A percentile compares a stretch with the other conserved stretches of the same genome.
Evolutionary conservation across 2,329 filamentous ascomycete species (phyloP).

Genomic region (Arachnomyces sp.): DNA sequence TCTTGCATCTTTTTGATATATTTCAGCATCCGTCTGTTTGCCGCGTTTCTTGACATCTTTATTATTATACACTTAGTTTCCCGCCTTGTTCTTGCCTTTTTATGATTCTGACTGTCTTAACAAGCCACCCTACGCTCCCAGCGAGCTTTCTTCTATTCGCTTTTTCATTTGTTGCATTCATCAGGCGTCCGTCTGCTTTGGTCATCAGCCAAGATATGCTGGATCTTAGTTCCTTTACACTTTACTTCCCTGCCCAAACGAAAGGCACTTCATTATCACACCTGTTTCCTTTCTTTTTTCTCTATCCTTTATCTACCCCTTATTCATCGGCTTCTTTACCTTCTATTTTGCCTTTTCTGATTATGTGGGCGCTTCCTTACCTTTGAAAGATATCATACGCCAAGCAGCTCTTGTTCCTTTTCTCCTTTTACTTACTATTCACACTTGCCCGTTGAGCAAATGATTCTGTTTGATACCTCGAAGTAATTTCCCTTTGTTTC

Average conservation of each 20-base stretch:
- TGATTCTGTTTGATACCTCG: too few species aligned
- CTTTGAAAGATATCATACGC: too few species aligned
- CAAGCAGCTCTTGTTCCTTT: too few species aligned
- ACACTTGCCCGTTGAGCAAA: too few species aligned
- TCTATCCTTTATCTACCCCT: neutral
- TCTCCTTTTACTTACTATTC: too few species aligned
- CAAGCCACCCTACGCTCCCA: constrained; percentile 8
- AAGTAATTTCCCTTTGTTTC: too few species aligned
- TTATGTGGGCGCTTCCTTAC: too few species aligned
- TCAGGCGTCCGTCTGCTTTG: constrained; percentile 23
- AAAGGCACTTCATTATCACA: constrained; percentile 5
- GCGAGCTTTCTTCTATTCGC: constrained; percentile 9
- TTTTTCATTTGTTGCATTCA: constrained; percentile 13
- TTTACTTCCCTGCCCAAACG: constrained; percentile 1
- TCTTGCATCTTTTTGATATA: constrained; percentile 7
- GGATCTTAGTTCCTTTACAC: constrained; percentile 21
- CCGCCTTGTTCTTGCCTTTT: constrained; percentile 8
- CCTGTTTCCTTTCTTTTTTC: constrained; percentile 4
- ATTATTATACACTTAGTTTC: neutral
- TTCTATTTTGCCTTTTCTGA: too few species aligned
- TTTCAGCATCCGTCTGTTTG: constrained; percentile 8
- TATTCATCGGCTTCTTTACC: too few species aligned
- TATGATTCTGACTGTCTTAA: constrained; percentile 9
- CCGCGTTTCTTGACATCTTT: neutral
- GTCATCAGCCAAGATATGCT: constrained; percentile 25